Conservation (phyloP, 768 basidiomycete species). For the Lactifluus pinguis region DNA sequence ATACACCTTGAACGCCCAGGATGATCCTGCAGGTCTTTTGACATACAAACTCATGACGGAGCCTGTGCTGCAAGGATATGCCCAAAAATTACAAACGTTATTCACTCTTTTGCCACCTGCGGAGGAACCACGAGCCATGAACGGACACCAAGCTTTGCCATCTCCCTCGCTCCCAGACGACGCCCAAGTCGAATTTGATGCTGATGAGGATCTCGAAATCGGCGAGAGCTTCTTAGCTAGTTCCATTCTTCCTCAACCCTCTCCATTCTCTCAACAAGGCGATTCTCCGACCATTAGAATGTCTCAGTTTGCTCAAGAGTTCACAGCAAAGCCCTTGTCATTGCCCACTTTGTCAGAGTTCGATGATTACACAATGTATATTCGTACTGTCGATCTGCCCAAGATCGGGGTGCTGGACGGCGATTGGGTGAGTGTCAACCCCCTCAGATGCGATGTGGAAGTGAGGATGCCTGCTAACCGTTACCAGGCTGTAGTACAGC, state of each 20-base stretch:
- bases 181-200: constrained; percentile 6
- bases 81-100: constrained; percentile 11
- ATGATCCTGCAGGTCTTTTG: neutral
- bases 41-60: constrained; percentile 16
- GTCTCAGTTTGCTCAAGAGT: constrained; percentile 13
- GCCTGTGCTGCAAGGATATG: constrained; percentile 18
- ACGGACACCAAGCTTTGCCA: neutral
- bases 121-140: constrained; percentile 14
- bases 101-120: constrained; percentile 14
- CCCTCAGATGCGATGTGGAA: neutral
- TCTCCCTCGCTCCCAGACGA: neutral
- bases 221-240: constrained; percentile 51
- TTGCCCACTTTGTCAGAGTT: constrained; percentile 27
- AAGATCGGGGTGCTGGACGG: constrained; percentile 58
- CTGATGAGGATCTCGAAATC: constrained; percentile 45
- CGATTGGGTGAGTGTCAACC: constrained; percentile 58
- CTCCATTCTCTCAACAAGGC: constrained; percentile 1
- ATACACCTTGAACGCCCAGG: constrained; percentile 25
- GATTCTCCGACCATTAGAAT: constrained; percentile 10
- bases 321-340: constrained; percentile 28
- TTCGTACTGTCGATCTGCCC: constrained; percentile 54
- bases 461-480: constrained; percentile 1
- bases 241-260: constrained; percentile 20
- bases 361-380: constrained; percentile 51
- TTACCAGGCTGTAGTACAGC: constrained; percentile 41